These are phyloP conservation scores for Quillaja saponaria DNA, from an alignment of 306 rosid species.

Conservation along the genomic window DNA sequence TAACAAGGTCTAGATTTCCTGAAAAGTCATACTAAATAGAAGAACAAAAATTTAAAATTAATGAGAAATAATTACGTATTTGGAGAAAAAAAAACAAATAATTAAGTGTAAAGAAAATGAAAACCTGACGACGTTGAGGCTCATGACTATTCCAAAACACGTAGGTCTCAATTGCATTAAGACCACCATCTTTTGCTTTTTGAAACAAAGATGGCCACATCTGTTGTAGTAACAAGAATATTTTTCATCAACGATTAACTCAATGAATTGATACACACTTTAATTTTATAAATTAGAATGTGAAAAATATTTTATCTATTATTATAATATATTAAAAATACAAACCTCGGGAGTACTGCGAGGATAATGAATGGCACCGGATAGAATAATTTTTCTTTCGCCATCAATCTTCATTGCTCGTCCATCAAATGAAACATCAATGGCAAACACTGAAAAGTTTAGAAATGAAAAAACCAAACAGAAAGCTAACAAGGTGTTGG, in stretches of 20 bases:
- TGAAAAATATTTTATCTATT: too few relatives aligned
- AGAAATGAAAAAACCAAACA: constrained; percentile 1
- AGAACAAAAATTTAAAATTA: background rate
- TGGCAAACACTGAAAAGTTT: background rate
- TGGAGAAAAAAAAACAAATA: background rate
- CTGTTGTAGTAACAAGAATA: constrained; percentile 15
- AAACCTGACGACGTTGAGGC: constrained; percentile 35
- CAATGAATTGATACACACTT: too few relatives aligned
- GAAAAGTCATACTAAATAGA: constrained; percentile 43
- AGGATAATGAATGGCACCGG: constrained; percentile 51
- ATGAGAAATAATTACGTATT: too few relatives aligned
- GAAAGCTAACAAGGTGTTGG: background rate
- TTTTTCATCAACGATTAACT: too few relatives aligned
- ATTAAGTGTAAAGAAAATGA: background rate
- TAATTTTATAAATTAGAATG: too few relatives aligned
- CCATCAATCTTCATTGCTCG: constrained; percentile 36
- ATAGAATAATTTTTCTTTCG: constrained; percentile 24
- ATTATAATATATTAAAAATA: too few relatives aligned
- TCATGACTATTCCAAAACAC: constrained; percentile 53
- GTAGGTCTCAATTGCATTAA: constrained; percentile 43
- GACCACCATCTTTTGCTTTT: constrained; percentile 49
- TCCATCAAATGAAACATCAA: constrained; percentile 33
- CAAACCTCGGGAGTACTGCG: constrained; percentile 40
- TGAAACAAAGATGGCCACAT: constrained; percentile 50
- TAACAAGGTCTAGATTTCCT: constrained; percentile 32